Conservation (phyloP, 345 rosid species). For the Euphorbia peplus region DNA sequence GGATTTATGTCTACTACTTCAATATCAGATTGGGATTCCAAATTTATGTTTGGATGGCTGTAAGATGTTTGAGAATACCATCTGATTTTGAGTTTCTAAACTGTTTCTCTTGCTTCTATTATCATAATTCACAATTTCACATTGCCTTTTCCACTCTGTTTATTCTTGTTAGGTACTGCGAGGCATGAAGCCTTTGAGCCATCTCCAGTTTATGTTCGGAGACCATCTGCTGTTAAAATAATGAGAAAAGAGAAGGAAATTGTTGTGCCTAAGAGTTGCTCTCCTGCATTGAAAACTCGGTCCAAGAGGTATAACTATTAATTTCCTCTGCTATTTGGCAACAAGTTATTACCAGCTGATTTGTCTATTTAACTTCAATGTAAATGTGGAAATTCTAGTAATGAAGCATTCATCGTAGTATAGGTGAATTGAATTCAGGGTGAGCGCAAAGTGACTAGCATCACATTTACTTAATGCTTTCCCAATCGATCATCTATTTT, state of each 20-base stretch:
- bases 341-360: neutral
- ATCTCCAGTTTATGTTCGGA: constrained; percentile 38
- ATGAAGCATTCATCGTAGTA: neutral
- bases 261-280: constrained; percentile 22
- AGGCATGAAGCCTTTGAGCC: constrained; percentile 25
- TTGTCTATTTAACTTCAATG: neutral
- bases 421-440: neutral
- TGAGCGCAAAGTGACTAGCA: neutral
- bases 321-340: neutral
- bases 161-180: constrained; percentile 4
- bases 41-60: neutral
- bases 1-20: neutral
- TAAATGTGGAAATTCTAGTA: neutral
- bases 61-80: neutral
- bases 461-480: neutral
- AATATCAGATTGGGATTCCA: neutral
- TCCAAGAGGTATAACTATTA: constrained; percentile 26
- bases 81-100: neutral
- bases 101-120: neutral
- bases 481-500: too few species aligned
- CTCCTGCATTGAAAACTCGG: constrained; percentile 25
- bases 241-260: constrained; percentile 38
- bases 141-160: neutral
- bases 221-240: constrained; percentile 29
- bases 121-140: neutral